These are phyloP conservation scores for Xylaria nigripes DNA, from an alignment of 495 filamentous ascomycete species.

Conservation along the genomic window DNA sequence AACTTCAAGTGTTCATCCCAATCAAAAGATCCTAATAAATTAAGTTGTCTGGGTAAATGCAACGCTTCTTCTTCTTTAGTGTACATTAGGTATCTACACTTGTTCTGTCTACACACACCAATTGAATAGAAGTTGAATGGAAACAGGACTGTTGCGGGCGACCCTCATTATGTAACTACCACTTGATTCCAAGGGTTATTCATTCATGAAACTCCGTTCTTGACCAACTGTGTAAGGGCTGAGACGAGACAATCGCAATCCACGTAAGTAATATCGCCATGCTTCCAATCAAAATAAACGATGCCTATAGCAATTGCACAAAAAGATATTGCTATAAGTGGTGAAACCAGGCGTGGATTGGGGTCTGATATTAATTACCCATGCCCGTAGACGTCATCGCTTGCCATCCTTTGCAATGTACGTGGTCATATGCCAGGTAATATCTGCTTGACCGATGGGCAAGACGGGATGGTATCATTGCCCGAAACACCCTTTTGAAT, in stretches of 20 bases:
- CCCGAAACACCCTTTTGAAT: background rate
- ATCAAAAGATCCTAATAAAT: no score
- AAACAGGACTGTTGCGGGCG: no score
- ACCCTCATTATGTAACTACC: no score
- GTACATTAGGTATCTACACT: no score
- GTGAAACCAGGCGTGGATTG: background rate
- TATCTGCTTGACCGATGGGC: background rate
- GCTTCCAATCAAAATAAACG: background rate
- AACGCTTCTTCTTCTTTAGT: no score
- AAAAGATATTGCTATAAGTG: background rate
- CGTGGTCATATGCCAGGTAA: background rate
- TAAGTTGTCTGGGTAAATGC: no score
- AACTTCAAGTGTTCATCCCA: no score
- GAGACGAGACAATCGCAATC: background rate
- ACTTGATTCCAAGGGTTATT: background rate
- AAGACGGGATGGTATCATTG: background rate
- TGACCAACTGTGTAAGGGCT: background rate
- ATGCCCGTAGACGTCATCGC: slow-evolving; percentile 12
- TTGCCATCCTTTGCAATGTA: background rate
- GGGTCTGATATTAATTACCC: background rate
- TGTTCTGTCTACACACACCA: no score
- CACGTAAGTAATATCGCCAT: background rate
- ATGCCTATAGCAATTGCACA: background rate
- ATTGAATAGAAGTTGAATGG: no score
- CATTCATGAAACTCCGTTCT: background rate